Conservation (phyloP, 2,329 filamentous ascomycete species). For the Calonectria multiphialidica region DNA sequence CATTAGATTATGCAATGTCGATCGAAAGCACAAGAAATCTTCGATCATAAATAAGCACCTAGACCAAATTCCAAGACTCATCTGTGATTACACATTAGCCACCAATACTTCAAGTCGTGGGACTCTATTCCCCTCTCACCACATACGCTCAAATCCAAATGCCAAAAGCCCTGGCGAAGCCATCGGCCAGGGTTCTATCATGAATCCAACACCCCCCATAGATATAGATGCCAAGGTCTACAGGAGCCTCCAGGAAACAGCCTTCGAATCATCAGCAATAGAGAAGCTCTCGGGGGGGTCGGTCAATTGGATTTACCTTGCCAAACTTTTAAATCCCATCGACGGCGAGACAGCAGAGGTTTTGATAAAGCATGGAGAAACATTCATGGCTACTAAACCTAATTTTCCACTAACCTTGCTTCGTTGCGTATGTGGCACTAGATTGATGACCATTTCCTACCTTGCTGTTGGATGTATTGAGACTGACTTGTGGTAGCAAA, state of each 20-base stretch:
- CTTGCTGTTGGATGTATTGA: too few relatives aligned
- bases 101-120: too few relatives aligned
- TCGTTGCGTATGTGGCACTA: not conserved
- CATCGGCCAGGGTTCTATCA: too few relatives aligned
- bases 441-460: too few relatives aligned
- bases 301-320: not conserved
- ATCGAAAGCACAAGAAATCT: not conserved
- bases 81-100: too few relatives aligned
- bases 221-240: not conserved
- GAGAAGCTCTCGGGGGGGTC: not conserved
- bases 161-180: too few relatives aligned
- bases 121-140: too few relatives aligned
- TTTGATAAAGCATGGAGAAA: not conserved
- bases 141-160: too few relatives aligned
- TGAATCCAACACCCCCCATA: not conserved
- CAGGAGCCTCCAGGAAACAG: not conserved
- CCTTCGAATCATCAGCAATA: not conserved
- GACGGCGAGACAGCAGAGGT: not conserved
- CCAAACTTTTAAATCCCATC: not conserved
- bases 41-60: not conserved
- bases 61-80: not conserved
- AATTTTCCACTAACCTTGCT: not conserved
- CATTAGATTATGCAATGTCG: not conserved
- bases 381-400: not conserved
- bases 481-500: not conserved